Evolutionary conservation across 768 basidiomycete species (phyloP).

Genomic region (Russula earlei): DNA sequence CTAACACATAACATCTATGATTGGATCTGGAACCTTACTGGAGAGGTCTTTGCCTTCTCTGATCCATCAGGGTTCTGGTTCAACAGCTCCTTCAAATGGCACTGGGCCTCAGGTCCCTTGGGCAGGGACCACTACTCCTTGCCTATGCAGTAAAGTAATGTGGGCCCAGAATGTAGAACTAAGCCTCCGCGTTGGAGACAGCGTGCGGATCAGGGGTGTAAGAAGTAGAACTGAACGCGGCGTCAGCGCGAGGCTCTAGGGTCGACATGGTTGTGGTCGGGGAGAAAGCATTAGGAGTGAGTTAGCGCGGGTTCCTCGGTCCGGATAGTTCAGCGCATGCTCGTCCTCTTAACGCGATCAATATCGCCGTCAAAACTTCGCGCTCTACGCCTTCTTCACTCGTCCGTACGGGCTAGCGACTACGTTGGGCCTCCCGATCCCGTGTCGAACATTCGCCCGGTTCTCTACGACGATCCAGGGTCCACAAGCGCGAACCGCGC

Average conservation of each 20-base stretch:
- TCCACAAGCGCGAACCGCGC: slow-evolving; percentile 16
- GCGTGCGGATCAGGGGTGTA: not conserved
- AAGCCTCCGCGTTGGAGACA: slow-evolving; percentile 19
- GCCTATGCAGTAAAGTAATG: slow-evolving; percentile 25
- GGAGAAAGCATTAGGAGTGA: not conserved
- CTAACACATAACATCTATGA: too few species aligned
- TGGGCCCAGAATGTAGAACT: slow-evolving; percentile 25
- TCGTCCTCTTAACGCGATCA: slow-evolving; percentile 12
- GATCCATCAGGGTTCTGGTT: too few species aligned
- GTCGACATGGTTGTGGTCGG: not conserved
- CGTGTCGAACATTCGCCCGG: slow-evolving; percentile 68
- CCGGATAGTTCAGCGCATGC: slow-evolving; percentile 2
- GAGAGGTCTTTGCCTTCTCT: too few species aligned
- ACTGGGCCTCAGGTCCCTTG: slow-evolving; percentile 16
- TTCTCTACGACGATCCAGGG: slow-evolving; percentile 56
- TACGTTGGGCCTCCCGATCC: slow-evolving; percentile 68
- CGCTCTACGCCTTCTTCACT: slow-evolving; percentile 15
- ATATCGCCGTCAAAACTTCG: slow-evolving; percentile 10
- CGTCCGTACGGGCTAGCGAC: slow-evolving; percentile 20
- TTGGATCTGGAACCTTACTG: too few species aligned
- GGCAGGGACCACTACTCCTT: slow-evolving; percentile 20
- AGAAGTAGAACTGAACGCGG: not conserved
- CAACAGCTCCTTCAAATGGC: slow-evolving; percentile 25
- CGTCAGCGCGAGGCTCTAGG: not conserved
- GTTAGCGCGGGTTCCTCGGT: not conserved